Evolutionary conservation across 1,139 yeast species (phyloP).

Genomic region (Martiniozyma asiatica): DNA sequence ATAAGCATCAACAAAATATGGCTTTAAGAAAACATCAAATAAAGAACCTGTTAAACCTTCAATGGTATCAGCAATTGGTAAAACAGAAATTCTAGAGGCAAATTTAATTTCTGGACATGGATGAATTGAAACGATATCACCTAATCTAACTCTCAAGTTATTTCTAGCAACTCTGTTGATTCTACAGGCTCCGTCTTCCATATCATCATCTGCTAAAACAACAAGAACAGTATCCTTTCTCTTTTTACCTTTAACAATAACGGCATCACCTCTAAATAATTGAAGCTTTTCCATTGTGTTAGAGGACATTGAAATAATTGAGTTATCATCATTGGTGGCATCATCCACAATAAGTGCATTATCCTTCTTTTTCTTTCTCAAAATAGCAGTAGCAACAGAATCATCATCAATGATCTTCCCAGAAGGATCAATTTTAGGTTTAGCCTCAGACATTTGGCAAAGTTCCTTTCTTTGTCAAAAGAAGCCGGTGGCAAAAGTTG

Average conservation of each 20-base stretch:
- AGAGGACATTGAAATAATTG: conserved; percentile 88
- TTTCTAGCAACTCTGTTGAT: conserved; percentile 92
- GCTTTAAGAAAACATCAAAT: conserved; percentile 92
- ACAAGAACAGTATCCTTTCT: conserved; percentile 96
- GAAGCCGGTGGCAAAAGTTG: too few species aligned
- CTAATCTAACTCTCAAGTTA: conserved; percentile 86
- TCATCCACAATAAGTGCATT: conserved; percentile 91
- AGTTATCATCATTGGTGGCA: conserved; percentile 94
- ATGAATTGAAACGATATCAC: conserved; percentile 82
- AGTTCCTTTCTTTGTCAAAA: too few species aligned
- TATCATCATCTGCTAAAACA: conserved; percentile 91
- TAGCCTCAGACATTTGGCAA: conserved; percentile 18
- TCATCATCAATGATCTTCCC: conserved; percentile 33
- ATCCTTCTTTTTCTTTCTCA: conserved; percentile 96
- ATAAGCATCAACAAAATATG: conserved; percentile 97
- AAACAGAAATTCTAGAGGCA: conserved; percentile 83
- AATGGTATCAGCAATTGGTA: conserved; percentile 95
- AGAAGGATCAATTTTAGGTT: conserved; percentile 24
- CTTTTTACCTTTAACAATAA: conserved; percentile 93
- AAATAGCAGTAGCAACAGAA: conserved; percentile 91
- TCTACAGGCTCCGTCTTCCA: conserved; percentile 92
- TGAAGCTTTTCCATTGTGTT: conserved; percentile 92
- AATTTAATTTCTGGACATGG: conserved; percentile 98
- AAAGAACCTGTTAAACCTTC: conserved; percentile 98
- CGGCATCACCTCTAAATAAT: conserved; percentile 96